phyloP scores from a whole-genome alignment of 345 rosid genomes.

The Cardamine resedifolia region DNA sequence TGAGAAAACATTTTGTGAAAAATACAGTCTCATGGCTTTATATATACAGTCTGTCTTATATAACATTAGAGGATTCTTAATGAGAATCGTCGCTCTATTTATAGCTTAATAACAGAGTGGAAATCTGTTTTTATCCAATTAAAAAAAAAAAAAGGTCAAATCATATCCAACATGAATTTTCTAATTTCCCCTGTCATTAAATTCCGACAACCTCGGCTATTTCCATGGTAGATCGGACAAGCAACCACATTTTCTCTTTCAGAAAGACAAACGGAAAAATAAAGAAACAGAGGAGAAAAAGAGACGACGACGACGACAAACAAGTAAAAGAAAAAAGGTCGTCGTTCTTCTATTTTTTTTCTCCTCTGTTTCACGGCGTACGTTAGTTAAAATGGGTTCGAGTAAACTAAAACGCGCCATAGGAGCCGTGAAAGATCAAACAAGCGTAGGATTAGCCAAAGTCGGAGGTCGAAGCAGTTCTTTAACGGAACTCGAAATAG shows the following conservation, averaged over 20 bases:
- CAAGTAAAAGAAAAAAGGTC: constrained; percentile 28
- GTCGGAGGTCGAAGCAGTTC: constrained; percentile 44
- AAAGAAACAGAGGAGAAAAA: constrained; percentile 20
- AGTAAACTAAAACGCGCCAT: constrained; percentile 40
- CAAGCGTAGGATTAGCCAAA: constrained; percentile 65
- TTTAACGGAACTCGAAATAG: constrained; percentile 27
- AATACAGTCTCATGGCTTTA: constrained; percentile 23
- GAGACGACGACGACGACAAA: constrained; percentile 27
- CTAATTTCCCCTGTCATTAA: not conserved
- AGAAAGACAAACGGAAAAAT: not conserved
- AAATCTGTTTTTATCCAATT: constrained; percentile 30
- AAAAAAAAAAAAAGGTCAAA: constrained; percentile 3
- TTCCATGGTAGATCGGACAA: constrained; percentile 33
- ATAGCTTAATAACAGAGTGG: constrained; percentile 23
- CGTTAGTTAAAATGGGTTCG: constrained; percentile 24
- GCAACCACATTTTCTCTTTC: constrained; percentile 5
- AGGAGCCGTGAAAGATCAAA: constrained; percentile 50
- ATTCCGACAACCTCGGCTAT: constrained; percentile 33
- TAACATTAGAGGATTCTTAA: constrained; percentile 20
- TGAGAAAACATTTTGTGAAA: constrained; percentile 20
- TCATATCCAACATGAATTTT: constrained; percentile 16
- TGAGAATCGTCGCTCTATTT: constrained; percentile 29
- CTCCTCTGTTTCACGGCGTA: constrained; percentile 11
- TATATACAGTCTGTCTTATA: constrained; percentile 25
- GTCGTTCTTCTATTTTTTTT: constrained; percentile 14